phyloP scores from a whole-genome alignment of 1,284 basidiomycete genomes.

The Cronartium quercuum region DNA sequence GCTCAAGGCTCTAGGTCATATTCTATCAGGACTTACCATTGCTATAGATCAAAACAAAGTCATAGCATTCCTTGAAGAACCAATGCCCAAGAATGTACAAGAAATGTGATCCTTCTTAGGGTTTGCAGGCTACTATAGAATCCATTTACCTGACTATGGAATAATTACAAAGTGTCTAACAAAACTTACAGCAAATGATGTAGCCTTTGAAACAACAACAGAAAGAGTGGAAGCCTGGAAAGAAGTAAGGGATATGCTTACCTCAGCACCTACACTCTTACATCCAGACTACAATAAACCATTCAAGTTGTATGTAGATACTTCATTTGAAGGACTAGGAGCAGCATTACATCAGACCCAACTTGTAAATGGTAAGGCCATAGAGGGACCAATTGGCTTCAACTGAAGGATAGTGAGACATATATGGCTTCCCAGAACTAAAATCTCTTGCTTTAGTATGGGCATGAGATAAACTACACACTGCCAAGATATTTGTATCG shows the following conservation, averaged over 20 bases:
- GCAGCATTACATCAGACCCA: slow-evolving; percentile 8
- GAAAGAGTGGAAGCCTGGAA: neutral
- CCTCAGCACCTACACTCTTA: neutral
- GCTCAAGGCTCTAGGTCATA: slow-evolving; percentile 48
- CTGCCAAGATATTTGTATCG: too few relatives aligned
- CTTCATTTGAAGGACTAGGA: slow-evolving; percentile 7
- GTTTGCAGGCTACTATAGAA: slow-evolving; percentile 51
- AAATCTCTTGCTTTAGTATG: neutral
- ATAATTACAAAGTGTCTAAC: neutral
- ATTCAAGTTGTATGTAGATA: slow-evolving; percentile 9
- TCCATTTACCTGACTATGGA: neutral
- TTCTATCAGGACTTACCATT: slow-evolving; percentile 49
- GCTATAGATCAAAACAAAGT: slow-evolving; percentile 53
- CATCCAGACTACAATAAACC: neutral
- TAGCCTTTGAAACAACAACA: neutral
- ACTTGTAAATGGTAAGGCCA: neutral
- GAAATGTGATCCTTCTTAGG: slow-evolving; percentile 51
- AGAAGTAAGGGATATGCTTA: neutral
- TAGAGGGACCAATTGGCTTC: neutral
- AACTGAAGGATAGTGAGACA: neutral
- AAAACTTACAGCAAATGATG: neutral
- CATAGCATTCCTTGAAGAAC: slow-evolving; percentile 50
- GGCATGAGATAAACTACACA: neutral
- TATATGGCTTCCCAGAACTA: neutral
- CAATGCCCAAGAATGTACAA: slow-evolving; percentile 47